Conservation (phyloP, 768 basidiomycete species). For the Boletus rubescentipes region DNA sequence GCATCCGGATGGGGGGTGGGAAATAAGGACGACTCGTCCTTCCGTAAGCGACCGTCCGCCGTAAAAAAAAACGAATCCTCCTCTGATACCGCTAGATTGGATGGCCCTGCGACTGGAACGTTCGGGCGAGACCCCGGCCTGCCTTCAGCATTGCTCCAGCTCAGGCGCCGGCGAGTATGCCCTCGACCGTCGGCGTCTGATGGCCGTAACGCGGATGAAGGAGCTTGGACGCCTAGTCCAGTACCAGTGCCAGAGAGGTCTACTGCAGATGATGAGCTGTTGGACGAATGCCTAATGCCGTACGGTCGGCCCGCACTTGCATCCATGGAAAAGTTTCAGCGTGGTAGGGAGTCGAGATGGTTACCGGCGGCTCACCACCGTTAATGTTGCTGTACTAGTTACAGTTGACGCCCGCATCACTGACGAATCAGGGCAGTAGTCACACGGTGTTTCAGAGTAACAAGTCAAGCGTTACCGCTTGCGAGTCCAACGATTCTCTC, state of each 20-base stretch:
- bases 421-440: too few species aligned
- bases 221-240: slow-evolving; percentile 41
- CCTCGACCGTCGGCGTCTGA: slow-evolving; percentile 33
- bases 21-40: slow-evolving; percentile 37
- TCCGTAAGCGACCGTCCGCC: slow-evolving; percentile 32
- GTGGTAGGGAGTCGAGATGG: not conserved
- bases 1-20: slow-evolving; percentile 44
- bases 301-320: slow-evolving; percentile 3
- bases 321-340: slow-evolving; percentile 12
- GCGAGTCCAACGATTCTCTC: too few species aligned
- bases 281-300: slow-evolving; percentile 11
- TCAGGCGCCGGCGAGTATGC: slow-evolving; percentile 52
- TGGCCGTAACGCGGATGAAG: slow-evolving; percentile 27
- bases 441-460: too few species aligned
- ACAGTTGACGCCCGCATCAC: too few species aligned
- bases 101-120: slow-evolving; percentile 13
- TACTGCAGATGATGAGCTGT: slow-evolving; percentile 54
- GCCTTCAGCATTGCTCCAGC: slow-evolving; percentile 52
- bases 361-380: not conserved
- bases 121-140: slow-evolving; percentile 39
- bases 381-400: too few species aligned
- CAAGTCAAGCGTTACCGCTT: too few species aligned
- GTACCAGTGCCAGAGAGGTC: slow-evolving; percentile 49
- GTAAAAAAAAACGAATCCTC: slow-evolving; percentile 54
- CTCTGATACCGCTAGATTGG: slow-evolving; percentile 21